These are phyloP conservation scores for Rosa multiflora DNA, from an alignment of 306 rosid species.

Conservation along the genomic window DNA sequence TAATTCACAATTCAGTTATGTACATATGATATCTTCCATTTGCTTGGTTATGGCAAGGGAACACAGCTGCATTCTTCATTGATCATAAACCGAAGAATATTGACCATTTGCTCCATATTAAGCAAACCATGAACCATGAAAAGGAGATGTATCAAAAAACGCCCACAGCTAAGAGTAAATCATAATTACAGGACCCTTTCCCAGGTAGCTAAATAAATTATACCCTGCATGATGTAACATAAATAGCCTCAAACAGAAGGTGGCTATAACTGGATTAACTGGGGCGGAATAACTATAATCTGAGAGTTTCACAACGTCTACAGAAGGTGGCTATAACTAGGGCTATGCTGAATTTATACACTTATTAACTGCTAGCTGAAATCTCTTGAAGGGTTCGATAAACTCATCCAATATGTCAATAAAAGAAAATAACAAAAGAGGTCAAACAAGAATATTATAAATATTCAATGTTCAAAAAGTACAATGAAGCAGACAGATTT, in stretches of 20 bases:
- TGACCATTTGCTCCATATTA: neutral
- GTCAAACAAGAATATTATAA: neutral
- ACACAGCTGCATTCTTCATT: neutral
- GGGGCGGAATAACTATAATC: neutral
- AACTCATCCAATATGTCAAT: neutral
- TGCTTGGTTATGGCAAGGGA: neutral
- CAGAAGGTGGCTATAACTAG: neutral
- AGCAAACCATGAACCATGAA: neutral
- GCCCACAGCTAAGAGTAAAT: neutral
- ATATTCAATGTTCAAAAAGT: neutral
- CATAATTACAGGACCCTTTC: neutral
- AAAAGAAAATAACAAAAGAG: neutral
- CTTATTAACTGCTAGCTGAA: neutral
- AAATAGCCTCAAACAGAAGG: neutral
- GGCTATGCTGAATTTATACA: neutral
- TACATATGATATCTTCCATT: neutral
- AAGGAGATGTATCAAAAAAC: neutral
- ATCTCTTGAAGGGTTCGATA: neutral
- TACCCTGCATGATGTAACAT: neutral
- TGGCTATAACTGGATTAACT: neutral
- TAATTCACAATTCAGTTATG: neutral
- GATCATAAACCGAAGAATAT: neutral
- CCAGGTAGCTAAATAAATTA: neutral
- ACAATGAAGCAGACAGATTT: neutral
- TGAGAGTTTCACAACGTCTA: slow-evolving; percentile 1